These are phyloP conservation scores for Monosporozyma solicola DNA, from an alignment of 805 yeast genomes.

Conservation along the genomic window DNA sequence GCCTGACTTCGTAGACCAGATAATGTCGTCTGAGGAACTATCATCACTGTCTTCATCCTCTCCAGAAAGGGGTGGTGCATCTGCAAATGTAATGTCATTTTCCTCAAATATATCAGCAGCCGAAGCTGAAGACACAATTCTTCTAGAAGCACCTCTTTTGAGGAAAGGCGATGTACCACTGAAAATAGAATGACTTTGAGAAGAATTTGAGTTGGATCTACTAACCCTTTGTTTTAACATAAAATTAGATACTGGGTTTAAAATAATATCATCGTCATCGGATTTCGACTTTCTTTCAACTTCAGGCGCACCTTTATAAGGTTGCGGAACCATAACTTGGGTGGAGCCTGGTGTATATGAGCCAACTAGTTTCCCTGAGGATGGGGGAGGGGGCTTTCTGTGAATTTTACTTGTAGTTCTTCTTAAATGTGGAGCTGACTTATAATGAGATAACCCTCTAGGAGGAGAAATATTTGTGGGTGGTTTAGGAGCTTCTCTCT, in stretches of 20 bases:
- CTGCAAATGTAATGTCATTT: constrained; percentile 64
- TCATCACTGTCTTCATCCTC: constrained; percentile 34
- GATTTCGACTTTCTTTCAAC: constrained; percentile 7
- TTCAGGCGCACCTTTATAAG: constrained; percentile 29
- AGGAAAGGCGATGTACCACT: constrained; percentile 22
- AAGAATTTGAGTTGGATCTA: constrained; percentile 15
- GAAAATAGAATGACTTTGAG: constrained; percentile 10
- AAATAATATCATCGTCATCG: constrained; percentile 6
- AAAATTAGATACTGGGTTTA: constrained; percentile 9
- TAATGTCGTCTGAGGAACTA: constrained; percentile 23
- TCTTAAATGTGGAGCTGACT: constrained; percentile 10
- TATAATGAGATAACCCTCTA: constrained; percentile 10
- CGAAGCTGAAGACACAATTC: constrained; percentile 29
- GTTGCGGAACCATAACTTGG: constrained; percentile 36
- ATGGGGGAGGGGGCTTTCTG: constrained; percentile 4
- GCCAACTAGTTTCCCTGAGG: constrained; percentile 21
- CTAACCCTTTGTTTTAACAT: constrained; percentile 12
- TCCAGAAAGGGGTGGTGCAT: constrained; percentile 52
- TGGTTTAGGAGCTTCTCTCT: constrained; percentile 64
- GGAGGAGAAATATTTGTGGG: constrained; percentile 33
- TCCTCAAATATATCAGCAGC: constrained; percentile 55
- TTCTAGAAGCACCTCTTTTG: constrained; percentile 25
- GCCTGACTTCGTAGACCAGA: constrained; percentile 14
- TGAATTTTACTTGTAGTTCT: constrained; percentile 11
- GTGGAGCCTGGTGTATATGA: constrained; percentile 38